A percentile compares a stretch with the other conserved stretches of the same genome.
phyloP scores from a whole-genome alignment of 257 asterid species.

The Rauvolfia tetraphylla region DNA sequence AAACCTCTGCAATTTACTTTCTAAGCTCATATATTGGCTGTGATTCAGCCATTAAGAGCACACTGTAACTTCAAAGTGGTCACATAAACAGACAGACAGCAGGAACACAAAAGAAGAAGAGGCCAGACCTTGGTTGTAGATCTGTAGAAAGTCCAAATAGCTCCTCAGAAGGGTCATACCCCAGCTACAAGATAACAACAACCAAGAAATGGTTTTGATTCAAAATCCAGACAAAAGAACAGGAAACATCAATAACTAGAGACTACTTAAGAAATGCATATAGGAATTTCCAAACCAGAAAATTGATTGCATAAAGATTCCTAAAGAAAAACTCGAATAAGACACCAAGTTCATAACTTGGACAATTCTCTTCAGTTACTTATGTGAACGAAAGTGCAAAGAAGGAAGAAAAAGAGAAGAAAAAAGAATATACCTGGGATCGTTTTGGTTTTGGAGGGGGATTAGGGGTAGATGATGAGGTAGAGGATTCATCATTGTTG shows the following conservation, averaged over 20 bases:
- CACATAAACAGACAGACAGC: not conserved
- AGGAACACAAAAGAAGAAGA: not conserved
- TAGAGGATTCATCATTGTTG: constrained; percentile 37
- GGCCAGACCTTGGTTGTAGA: constrained; percentile 63
- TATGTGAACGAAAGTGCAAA: no score
- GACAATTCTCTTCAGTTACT: not conserved
- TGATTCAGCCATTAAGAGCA: not conserved
- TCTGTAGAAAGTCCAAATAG: constrained; percentile 68
- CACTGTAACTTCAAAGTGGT: not conserved
- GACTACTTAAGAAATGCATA: not conserved
- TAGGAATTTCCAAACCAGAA: not conserved
- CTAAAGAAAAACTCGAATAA: not conserved
- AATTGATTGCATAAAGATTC: not conserved
- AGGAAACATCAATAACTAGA: not conserved
- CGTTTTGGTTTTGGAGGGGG: constrained; percentile 36
- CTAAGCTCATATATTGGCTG: not conserved
- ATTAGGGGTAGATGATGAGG: not conserved
- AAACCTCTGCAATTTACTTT: not conserved
- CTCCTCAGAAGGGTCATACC: constrained; percentile 85
- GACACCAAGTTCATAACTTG: not conserved
- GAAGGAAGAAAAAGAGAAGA: not conserved
- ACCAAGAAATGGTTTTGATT: constrained; percentile 1
- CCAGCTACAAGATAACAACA: constrained; percentile 41
- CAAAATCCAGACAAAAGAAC: not conserved
- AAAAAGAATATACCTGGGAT: constrained; percentile 49